Percentiles rank a stretch among this genome's conserved stretches.
Evolutionary conservation across 2,329 filamentous ascomycete genomes (phyloP).

Genomic region (Pyrenochaeta sp.): DNA sequence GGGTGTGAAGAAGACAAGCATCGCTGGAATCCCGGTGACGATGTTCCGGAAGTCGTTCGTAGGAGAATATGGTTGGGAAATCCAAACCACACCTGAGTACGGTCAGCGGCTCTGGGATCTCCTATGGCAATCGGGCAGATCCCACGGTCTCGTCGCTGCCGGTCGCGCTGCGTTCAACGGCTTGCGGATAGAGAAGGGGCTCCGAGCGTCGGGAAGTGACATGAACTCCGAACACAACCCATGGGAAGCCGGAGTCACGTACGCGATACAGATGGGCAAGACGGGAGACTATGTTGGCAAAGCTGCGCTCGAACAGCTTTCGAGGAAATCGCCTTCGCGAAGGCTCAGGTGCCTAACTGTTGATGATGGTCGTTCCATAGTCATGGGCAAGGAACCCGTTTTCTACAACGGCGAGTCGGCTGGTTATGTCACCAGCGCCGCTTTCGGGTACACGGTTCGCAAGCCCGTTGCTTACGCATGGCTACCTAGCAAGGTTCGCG

Average conservation of each 20-base stretch:
- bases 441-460: conserved; percentile 67
- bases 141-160: conserved; percentile 65
- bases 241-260: conserved; percentile 65
- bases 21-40: conserved; percentile 66
- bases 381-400: conserved; percentile 70
- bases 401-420: conserved; percentile 57
- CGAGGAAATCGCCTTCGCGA: conserved; percentile 46
- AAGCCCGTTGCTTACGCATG: conserved; percentile 69
- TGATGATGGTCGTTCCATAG: conserved; percentile 64
- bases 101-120: conserved; percentile 67
- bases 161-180: conserved; percentile 67
- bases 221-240: conserved; percentile 69
- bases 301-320: conserved; percentile 56
- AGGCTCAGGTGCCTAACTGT: conserved; percentile 62
- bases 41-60: conserved; percentile 67
- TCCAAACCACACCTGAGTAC: conserved; percentile 67
- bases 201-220: conserved; percentile 65
- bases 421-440: conserved; percentile 69
- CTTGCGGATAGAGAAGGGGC: conserved; percentile 67
- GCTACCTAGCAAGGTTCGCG: conserved; percentile 57
- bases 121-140: conserved; percentile 63
- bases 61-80: conserved; percentile 70
- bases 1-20: conserved; percentile 57
- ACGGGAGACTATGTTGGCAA: conserved; percentile 61
- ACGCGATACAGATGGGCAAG: conserved; percentile 60